Evolutionary conservation across 1,284 basidiomycete genomes (phyloP).

Genomic region (Bondarzewia mesenterica): DNA sequence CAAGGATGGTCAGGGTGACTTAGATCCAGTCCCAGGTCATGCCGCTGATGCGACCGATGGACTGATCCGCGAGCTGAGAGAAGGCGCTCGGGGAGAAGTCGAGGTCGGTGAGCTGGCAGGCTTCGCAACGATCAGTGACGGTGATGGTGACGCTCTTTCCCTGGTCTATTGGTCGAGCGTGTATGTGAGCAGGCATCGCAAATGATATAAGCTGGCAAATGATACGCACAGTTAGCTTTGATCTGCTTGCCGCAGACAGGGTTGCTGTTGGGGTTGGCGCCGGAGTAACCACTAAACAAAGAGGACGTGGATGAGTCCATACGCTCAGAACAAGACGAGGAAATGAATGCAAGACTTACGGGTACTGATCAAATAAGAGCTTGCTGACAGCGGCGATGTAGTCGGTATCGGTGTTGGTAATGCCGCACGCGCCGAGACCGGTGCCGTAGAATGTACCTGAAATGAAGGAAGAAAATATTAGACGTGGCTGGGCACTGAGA

Average conservation of each 20-base stretch:
- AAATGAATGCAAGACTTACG: conserved; percentile 32
- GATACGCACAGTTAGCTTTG: conserved; percentile 18
- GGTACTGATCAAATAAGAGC: conserved; percentile 49
- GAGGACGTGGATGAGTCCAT: neutral
- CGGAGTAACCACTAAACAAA: conserved; percentile 34
- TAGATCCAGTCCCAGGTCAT: conserved; percentile 40
- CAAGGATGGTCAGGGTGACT: neutral
- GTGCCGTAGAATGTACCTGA: conserved; percentile 17
- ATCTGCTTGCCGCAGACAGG: conserved; percentile 24
- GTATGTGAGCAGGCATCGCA: conserved; percentile 2
- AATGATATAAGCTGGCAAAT: neutral
- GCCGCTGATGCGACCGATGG: conserved; percentile 41
- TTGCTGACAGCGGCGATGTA: conserved; percentile 56
- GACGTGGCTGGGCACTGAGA: too few relatives aligned
- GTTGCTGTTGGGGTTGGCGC: conserved; percentile 33
- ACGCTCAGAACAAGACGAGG: neutral
- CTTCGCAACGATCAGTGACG: conserved; percentile 56
- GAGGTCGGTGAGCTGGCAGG: conserved; percentile 40
- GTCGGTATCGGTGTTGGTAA: conserved; percentile 44
- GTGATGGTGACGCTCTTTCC: conserved; percentile 41
- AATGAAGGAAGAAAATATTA: neutral
- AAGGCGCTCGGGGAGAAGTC: conserved; percentile 58
- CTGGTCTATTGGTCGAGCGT: conserved; percentile 28
- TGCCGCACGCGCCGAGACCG: conserved; percentile 68
- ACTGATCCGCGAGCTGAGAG: conserved; percentile 22